Evolutionary conservation across 2,329 filamentous ascomycete species (phyloP).

Genomic region (Cytospora schulzeri): DNA sequence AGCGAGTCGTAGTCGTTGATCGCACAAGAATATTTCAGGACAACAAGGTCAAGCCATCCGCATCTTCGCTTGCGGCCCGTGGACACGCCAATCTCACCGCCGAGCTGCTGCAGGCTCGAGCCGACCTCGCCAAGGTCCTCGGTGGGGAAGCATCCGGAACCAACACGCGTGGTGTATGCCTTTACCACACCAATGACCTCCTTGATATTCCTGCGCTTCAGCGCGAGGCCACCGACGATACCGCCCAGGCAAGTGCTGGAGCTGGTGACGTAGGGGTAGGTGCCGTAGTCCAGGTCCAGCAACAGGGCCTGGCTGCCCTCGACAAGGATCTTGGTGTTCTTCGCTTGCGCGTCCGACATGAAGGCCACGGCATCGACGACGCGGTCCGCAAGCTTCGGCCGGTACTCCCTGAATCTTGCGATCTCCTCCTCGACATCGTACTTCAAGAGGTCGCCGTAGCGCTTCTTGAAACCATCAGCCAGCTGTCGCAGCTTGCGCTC

Average conservation of each 20-base stretch:
- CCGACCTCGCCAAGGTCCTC: constrained; percentile 49
- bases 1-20: constrained; percentile 66
- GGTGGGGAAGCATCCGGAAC: constrained; percentile 62
- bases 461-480: constrained; percentile 64
- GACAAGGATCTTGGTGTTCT: constrained; percentile 57
- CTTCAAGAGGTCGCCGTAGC: constrained; percentile 66
- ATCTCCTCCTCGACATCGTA: constrained; percentile 74
- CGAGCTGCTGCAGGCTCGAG: constrained; percentile 43
- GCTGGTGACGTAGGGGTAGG: constrained; percentile 62
- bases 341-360: constrained; percentile 57
- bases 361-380: constrained; percentile 69
- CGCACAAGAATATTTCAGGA: constrained; percentile 63
- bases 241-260: constrained; percentile 61
- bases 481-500: constrained; percentile 66
- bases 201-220: constrained; percentile 57
- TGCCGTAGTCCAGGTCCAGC: constrained; percentile 61
- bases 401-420: constrained; percentile 59
- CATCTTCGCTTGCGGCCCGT: constrained; percentile 61
- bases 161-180: constrained; percentile 65
- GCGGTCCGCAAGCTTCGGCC: constrained; percentile 58
- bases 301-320: constrained; percentile 66
- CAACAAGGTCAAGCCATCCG: constrained; percentile 65
- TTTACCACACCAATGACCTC: constrained; percentile 65
- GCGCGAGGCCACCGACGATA: constrained; percentile 59
- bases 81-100: constrained; percentile 40